phyloP scores from a whole-genome alignment of 1,284 basidiomycete species.

The Wolfiporia cocos region DNA sequence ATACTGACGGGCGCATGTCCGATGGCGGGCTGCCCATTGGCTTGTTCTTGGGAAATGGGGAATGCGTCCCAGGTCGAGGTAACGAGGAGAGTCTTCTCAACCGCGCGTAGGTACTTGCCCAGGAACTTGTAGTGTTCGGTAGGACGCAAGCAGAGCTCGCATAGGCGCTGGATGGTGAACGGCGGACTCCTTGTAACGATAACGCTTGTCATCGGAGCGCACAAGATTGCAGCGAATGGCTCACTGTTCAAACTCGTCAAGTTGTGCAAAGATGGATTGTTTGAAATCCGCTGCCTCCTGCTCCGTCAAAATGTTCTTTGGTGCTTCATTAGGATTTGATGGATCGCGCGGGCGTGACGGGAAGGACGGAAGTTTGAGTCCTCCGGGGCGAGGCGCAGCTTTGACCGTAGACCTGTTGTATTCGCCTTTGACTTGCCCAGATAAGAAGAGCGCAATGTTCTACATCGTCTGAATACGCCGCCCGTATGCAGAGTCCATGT shows the following conservation, averaged over 20 bases:
- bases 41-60: conserved; percentile 42
- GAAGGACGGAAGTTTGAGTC: conserved; percentile 77
- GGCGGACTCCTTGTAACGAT: conserved; percentile 55
- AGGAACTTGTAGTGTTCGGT: conserved; percentile 68
- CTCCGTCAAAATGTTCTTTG: conserved; percentile 55
- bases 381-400: conserved; percentile 46
- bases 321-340: conserved; percentile 43
- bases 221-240: conserved; percentile 19
- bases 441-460: conserved; percentile 56
- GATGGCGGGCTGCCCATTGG: conserved; percentile 28
- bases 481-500: conserved; percentile 10
- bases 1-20: conserved; percentile 30
- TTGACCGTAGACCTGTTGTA: conserved; percentile 35
- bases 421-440: conserved; percentile 21
- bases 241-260: conserved; percentile 77
- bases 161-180: conserved; percentile 90
- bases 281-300: conserved; percentile 61
- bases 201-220: not conserved
- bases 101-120: conserved; percentile 88
- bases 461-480: conserved; percentile 21
- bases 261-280: conserved; percentile 50
- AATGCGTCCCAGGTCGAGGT: conserved; percentile 76
- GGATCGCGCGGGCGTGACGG: conserved; percentile 51
- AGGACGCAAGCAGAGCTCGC: conserved; percentile 77
- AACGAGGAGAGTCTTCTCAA: conserved; percentile 83